These are phyloP conservation scores for Tylopilus subfusipes DNA, from an alignment of 768 basidiomycete genomes.

Conservation along the genomic window DNA sequence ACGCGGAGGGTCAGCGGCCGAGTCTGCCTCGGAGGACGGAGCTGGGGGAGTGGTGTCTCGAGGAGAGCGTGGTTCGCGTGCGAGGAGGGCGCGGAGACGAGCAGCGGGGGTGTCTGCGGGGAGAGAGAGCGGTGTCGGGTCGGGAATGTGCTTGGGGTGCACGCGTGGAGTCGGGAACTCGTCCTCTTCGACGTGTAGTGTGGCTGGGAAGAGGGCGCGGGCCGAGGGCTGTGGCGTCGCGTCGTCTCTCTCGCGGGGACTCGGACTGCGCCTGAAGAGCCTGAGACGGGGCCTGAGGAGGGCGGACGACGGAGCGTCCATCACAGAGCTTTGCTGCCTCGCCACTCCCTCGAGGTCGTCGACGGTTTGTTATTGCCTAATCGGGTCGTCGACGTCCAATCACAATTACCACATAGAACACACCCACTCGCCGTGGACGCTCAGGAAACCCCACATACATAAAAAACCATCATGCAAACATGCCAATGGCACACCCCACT, in stretches of 20 bases:
- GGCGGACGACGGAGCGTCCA: slow-evolving; percentile 2
- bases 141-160: slow-evolving; percentile 17
- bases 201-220: not conserved
- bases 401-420: not conserved
- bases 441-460: too few species aligned
- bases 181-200: slow-evolving; percentile 28
- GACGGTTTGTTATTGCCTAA: slow-evolving; percentile 10
- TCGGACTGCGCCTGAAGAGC: slow-evolving; percentile 9
- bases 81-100: slow-evolving; percentile 60
- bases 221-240: not conserved
- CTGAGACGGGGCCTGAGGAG: slow-evolving; percentile 11
- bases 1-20: slow-evolving; percentile 8
- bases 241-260: not conserved
- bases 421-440: too few species aligned
- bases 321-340: not conserved
- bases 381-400: too few species aligned
- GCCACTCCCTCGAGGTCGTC: slow-evolving; percentile 13
- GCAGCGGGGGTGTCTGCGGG: slow-evolving; percentile 50
- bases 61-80: slow-evolving; percentile 44
- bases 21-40: slow-evolving; percentile 28
- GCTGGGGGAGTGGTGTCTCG: slow-evolving; percentile 25
- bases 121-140: slow-evolving; percentile 8
- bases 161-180: slow-evolving; percentile 31
- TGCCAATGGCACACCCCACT: not conserved
- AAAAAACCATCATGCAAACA: not conserved